Evolutionary conservation across 2,329 filamentous ascomycete genomes (phyloP), one percentile per base, ranked within the genome.

Genomic region (Trichoderma koningiopsis): DNA sequence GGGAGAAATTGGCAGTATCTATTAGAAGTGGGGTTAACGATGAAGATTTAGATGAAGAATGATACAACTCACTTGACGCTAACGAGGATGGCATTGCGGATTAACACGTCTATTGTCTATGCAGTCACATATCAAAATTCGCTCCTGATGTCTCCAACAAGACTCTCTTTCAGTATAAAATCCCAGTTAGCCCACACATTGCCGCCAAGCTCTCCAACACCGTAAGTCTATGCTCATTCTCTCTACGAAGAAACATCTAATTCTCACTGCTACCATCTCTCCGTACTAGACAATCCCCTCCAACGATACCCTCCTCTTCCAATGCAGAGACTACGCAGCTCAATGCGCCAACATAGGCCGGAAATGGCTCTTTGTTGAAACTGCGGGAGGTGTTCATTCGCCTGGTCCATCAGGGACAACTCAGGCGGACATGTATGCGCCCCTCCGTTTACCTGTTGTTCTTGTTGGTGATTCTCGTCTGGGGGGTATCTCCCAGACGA

Each of bases 381-480:
- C 93, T 1, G 92, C 93, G 1, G 93, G 92, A 0, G 93, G 93
- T 0, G 91, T 95, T 0, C 89, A 95, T 71, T 95, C 92, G 0
- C 93, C 93, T 0, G 87, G 87, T 0, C 93, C 92, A 0, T 92
- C 91, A 43, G 92, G 92, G 11, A 91, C 85, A 1, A 88, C 91
- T 0, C 93, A 96, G 76, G 92, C 90, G 2, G 92, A 96, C 75
- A 80, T 94, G 1, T 96, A 94, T 76, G 83, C 90, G 24, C 89
- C 92, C 0, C 79, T 96, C 1, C 85, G 92, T n/a, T 79, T 92
- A 0, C 92, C 93, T 0, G 86, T 91, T 1, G 80, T 96, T 16
- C 85, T 96, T 0, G 85, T 96, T 0, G 92, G 91, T 7, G 93
- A 96, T 76, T 85, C 89, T 33, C 87, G 88, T 27, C 85, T 96